These are phyloP conservation scores for Hemerocallis citrina DNA, from an alignment of 106 monocot species.

Conservation along the genomic window DNA sequence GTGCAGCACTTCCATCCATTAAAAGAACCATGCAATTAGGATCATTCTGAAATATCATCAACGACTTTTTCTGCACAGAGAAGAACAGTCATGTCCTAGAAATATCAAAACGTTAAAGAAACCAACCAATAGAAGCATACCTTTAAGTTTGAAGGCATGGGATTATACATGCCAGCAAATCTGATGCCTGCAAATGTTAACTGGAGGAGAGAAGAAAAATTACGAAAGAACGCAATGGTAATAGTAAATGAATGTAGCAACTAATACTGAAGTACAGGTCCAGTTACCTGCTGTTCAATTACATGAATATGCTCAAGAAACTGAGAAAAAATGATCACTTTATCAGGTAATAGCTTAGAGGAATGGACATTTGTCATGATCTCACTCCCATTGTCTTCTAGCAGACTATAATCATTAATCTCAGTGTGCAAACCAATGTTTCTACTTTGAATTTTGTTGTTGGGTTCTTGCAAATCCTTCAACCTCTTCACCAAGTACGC, in stretches of 20 bases:
- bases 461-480: conserved; percentile 53
- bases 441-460: conserved; percentile 16
- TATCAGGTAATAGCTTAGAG: conserved; percentile 33
- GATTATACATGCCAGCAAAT: conserved; percentile 83
- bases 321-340: conserved; percentile 97
- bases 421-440: neutral
- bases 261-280: neutral
- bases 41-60: conserved; percentile 68
- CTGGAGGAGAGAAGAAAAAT: conserved; percentile 28
- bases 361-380: conserved; percentile 7
- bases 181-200: conserved; percentile 71
- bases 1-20: conserved; percentile 99
- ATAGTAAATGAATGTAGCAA: neutral
- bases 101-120: neutral
- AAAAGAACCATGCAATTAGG: conserved; percentile 67
- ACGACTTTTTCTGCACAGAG: conserved; percentile 64
- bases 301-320: conserved; percentile 99
- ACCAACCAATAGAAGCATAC: conserved; percentile 19
- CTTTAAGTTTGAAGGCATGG: conserved; percentile 77
- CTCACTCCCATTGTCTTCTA: neutral
- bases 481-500: conserved; percentile 66
- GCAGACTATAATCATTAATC: neutral
- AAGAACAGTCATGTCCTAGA: neutral
- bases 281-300: conserved; percentile 84
- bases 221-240: conserved; percentile 1